Percentiles rank a stretch among this genome's conserved stretches.
phyloP scores from a whole-genome alignment of 805 yeast genomes.

The Trichomonascus vanleenenianus region DNA sequence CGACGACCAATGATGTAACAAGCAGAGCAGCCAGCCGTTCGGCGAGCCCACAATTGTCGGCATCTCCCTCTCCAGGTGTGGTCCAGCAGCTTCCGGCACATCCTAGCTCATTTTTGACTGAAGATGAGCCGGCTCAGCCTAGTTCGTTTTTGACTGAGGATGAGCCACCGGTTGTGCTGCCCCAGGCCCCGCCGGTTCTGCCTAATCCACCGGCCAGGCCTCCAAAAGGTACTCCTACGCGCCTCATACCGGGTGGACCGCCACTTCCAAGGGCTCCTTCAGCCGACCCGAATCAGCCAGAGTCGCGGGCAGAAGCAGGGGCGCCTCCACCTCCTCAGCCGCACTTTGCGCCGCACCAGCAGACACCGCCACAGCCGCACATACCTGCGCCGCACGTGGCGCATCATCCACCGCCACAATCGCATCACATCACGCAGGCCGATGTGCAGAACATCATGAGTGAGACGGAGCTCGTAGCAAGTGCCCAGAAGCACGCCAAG shows the following conservation, averaged over 20 bases:
- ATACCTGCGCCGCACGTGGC: constrained; percentile 9
- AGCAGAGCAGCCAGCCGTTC: not conserved
- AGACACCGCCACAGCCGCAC: constrained; percentile 10
- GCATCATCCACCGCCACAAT: constrained; percentile 4
- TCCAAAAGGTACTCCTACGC: constrained; percentile 1
- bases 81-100: constrained; percentile 3
- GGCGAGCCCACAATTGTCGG: too few species aligned
- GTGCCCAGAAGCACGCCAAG: constrained; percentile 56
- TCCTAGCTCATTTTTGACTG: not conserved
- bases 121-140: not conserved
- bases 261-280: constrained; percentile 1
- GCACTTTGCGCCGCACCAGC: constrained; percentile 4
- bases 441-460: constrained; percentile 25
- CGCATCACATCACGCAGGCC: constrained; percentile 12
- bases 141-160: not conserved
- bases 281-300: not conserved
- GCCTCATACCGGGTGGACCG: not conserved
- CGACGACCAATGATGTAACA: not conserved
- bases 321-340: constrained; percentile 15
- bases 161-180: not conserved
- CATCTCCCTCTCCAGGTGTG: not conserved
- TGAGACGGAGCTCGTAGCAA: constrained; percentile 30
- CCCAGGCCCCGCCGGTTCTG: constrained; percentile 2
- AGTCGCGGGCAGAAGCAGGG: not conserved
- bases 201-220: not conserved